Evolutionary conservation across 78 protist genomes (phyloP), one percentile per base, ranked within the genome.

Genomic region (Capsaspora owczarzaki): DNA sequence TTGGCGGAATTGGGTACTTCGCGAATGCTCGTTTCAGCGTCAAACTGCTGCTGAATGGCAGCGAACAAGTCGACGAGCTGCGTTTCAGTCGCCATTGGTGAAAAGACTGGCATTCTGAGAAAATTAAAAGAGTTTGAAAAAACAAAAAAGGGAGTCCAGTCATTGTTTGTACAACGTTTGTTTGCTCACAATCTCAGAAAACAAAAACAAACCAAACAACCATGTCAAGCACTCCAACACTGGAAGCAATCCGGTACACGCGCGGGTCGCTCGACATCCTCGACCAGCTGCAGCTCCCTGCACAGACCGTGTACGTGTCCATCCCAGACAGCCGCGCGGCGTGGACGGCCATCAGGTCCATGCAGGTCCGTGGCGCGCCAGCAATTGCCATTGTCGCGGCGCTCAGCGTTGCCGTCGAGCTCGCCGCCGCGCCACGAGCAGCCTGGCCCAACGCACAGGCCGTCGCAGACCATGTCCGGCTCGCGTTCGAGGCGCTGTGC

Each of bases 361-460:
- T 89, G 92, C 72, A 86, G 37, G 85, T 89, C 12, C 85, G 92
- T 2, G 92, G 92, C 0, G 92, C 92, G 19, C 92, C 92, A 0
- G 92, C 92, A 23, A 89, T 89, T 37, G 92, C 89, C 33, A 47
- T 86, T 16, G 81, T 76, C 49, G 92, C 92, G 6, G 88, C 87
- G 29, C 80, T 89, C 37, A 42, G 66, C 6, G n/a, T 89, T 23
- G 89, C 89, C 22, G 87, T 83, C 6, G 92, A 82, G 41, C 29
- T 60, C 2, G 20, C 38, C 29, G 71, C 37, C 31, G 0, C 3
- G 31, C n/a, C n/a, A n/a, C 49, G 35, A 0, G 16, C 1, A 37
- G 46, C 14, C 47, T 1, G 60, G 10, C 37, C 1, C 31, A 27
- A 41, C 5, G 75, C 70, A 10, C 61, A 31, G 2, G 46, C 23